Evolutionary conservation across 108 stramenopile species (phyloP), one percentile per base, ranked within the genome.

Genomic region (Bacterosira constricta): DNA sequence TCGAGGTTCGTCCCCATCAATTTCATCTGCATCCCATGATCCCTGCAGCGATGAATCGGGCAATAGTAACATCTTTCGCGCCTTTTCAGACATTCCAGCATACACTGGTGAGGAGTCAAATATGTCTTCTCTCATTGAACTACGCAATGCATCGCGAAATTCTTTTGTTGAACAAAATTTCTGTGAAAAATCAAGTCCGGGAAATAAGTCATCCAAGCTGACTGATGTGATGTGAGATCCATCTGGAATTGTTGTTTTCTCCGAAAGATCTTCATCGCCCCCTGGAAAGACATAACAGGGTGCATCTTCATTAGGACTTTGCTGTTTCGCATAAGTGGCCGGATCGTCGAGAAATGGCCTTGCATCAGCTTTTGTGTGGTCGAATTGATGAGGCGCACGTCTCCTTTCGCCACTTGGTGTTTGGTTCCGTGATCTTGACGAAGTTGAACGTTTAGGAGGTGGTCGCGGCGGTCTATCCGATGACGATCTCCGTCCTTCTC

Each of bases 21-120:
- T 30, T 44, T 65, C 39, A 18, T 42, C 75, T 23, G 38, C 56
- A 11, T 42, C 26, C 91, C 91, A 93, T 8, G 88, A 87, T 45
- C 91, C 89, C 47, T 93, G 86, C 39, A 90, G 58, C 4, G 87
- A 88, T 1, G 91, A 90, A 66, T 91, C 90, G 4, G 85, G 88
- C 5, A 86, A 41, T 41, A 91, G 62, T 18, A 91, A 57, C 51
- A 91, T 76, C 27, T 68, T 49, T 39, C 71, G 39, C 46, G 87
- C 90, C 77, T 88, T 91, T 35, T 83, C 86, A 1, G 85, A 79
- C 68, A 91, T 66, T 9, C 61, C 69, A n/a, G 73, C 74, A 58
- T 91, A 88, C 2, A 73, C 77, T 4, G 88, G 86, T 13, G 88
- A 83, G 4, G 85, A 71, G 61, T 89, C 84, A 44, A 90, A 92